These are phyloP conservation scores for Phlebiopsis gigantea DNA, from an alignment of 768 basidiomycete species.

Conservation along the genomic window DNA sequence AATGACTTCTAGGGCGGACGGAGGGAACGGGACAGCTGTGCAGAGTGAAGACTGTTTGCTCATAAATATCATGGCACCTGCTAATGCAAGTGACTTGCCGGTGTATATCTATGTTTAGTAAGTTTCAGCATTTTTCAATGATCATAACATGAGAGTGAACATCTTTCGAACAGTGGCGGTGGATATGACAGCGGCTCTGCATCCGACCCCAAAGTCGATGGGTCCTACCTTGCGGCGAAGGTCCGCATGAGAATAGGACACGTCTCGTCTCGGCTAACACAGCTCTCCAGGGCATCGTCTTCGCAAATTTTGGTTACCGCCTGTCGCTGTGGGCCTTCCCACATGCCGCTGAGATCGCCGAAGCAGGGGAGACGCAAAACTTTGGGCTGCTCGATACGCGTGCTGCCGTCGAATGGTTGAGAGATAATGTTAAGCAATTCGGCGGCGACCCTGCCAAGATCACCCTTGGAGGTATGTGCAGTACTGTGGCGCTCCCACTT, in stretches of 20 bases:
- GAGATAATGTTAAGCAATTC: slow-evolving; percentile 27
- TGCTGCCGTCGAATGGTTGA: slow-evolving; percentile 29
- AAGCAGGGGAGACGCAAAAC: slow-evolving; percentile 22
- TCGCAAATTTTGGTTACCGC: slow-evolving; percentile 24
- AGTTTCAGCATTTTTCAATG: neutral
- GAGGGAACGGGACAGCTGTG: slow-evolving; percentile 19
- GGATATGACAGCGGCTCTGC: slow-evolving; percentile 20
- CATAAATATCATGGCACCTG: slow-evolving; percentile 21
- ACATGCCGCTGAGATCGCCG: slow-evolving; percentile 19
- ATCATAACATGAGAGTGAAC: neutral
- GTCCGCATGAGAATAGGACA: neutral
- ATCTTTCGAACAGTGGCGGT: slow-evolving; percentile 13
- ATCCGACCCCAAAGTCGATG: slow-evolving; percentile 22
- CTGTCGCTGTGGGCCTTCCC: slow-evolving; percentile 21
- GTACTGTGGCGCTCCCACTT: neutral
- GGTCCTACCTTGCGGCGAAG: slow-evolving; percentile 19
- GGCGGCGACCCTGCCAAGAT: slow-evolving; percentile 25
- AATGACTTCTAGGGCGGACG: slow-evolving; percentile 9
- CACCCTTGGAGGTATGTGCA: slow-evolving; percentile 19
- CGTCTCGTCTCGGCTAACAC: neutral
- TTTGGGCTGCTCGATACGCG: slow-evolving; percentile 22
- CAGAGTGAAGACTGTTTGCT: slow-evolving; percentile 23
- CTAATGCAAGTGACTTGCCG: slow-evolving; percentile 17
- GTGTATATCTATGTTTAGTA: slow-evolving; percentile 20
- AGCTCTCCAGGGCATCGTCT: slow-evolving; percentile 15